Evolutionary conservation across 2,329 filamentous ascomycete genomes (phyloP), one percentile per base, ranked within the genome.

Genomic region (Fusarium aywerte): DNA sequence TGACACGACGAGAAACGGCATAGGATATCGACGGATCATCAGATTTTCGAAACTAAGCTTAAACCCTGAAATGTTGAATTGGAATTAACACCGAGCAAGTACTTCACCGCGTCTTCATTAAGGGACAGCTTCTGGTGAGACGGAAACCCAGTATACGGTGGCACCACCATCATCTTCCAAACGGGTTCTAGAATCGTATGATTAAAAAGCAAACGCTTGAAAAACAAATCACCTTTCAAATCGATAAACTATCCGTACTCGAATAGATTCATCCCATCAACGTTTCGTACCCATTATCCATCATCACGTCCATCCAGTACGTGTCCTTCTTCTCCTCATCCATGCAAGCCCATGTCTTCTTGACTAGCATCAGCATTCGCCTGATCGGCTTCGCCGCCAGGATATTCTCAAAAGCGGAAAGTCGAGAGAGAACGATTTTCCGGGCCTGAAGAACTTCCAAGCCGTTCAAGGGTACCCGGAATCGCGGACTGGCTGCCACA

Each of bases 281-380:
- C 9, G 73, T 74, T 53, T 74, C 73, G 20, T 67, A 81, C 72
- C 52, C 65, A 38, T 69, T 67, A 12, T 72, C 67, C 50, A 72
- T 68, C 70, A 72, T 72, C 2, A 84, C 76, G 64, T 83, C 80
- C 58, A 83, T 77, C 82, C 81, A 83, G 62, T 82, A 81, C 7
- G 75, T 74, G 12, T 81, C 55, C 15, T 65, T 36, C 76, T 74
- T 61, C 77, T 76, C 45, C 80, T 74, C 74, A 76, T 80, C 65
- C 67, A 70, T 70, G 33, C 49, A 55, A 20, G 61, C 43, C 68
- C 68, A 70, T 1, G 68, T 70, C 49, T 70, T 69, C 32, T 61
- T 70, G 3, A 70, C 66, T 2, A 70, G 40, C 2, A 45, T 38
- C 12, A 70, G 23, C 67, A 70, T 70, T 4, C 63, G 67, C 3